phyloP scores from a whole-genome alignment of 805 yeast species.

The Cyberlindnera misumaiensis region DNA sequence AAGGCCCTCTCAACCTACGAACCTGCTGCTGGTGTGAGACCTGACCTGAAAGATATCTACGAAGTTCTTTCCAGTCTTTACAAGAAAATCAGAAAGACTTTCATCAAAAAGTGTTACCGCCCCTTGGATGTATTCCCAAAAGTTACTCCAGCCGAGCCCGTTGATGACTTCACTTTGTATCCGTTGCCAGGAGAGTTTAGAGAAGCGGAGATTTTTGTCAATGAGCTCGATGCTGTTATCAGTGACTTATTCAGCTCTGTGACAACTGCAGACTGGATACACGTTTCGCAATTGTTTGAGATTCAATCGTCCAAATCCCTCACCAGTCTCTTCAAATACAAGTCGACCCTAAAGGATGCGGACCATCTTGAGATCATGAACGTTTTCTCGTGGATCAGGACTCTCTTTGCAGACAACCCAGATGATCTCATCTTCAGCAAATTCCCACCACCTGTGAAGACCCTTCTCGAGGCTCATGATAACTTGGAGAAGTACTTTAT shows the following conservation, averaged over 20 bases:
- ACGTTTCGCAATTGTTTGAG: constrained; percentile 67
- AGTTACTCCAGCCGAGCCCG: constrained; percentile 1
- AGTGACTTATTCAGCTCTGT: constrained; percentile 50
- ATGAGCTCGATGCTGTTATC: constrained; percentile 56
- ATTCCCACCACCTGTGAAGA: constrained; percentile 65
- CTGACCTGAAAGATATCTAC: constrained; percentile 25
- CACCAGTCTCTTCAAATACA: constrained; percentile 48
- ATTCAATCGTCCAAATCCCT: constrained; percentile 52
- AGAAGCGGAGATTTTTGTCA: constrained; percentile 55
- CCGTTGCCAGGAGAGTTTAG: constrained; percentile 31
- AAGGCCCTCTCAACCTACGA: constrained; percentile 23
- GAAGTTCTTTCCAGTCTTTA: constrained; percentile 37
- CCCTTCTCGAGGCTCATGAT: constrained; percentile 58
- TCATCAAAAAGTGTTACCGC: constrained; percentile 63
- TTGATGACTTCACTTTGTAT: constrained; percentile 2
- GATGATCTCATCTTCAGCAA: constrained; percentile 36
- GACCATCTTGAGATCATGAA: constrained; percentile 62
- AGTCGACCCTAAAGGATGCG: constrained; percentile 23
- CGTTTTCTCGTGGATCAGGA: constrained; percentile 62
- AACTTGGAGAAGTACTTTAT: constrained; percentile 60
- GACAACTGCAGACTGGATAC: constrained; percentile 70
- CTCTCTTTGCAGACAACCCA: constrained; percentile 40
- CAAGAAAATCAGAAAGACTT: constrained; percentile 59
- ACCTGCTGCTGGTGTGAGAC: constrained; percentile 14
- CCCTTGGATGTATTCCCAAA: constrained; percentile 34